Conservation (phyloP, 139 green algal genomes). For the Chlamydomonas eustigma region DNA sequence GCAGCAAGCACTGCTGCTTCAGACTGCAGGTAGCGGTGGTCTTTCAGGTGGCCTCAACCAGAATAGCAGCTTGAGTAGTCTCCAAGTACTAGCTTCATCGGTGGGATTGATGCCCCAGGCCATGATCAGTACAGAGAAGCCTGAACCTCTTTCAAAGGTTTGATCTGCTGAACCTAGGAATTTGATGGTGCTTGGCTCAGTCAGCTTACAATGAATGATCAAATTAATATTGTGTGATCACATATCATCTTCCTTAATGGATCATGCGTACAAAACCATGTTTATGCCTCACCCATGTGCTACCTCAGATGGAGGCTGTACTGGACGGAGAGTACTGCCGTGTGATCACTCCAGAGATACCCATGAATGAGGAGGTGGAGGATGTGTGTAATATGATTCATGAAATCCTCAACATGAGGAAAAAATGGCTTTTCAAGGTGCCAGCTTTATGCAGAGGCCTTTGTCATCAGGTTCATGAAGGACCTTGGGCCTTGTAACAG, state of each 20-base stretch:
- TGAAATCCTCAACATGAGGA: constrained; percentile 77
- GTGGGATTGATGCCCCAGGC: background rate
- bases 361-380: constrained; percentile 52
- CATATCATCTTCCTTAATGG: no score
- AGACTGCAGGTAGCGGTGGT: no score
- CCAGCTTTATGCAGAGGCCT: background rate
- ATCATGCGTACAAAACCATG: no score
- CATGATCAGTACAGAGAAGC: background rate
- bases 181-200: no score
- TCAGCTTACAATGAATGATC: no score
- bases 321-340: constrained; percentile 50
- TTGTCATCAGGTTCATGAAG: background rate
- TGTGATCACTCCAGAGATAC: constrained; percentile 53
- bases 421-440: constrained; percentile 84
- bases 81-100: background rate
- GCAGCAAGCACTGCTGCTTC: no score
- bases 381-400: constrained; percentile 77
- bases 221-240: no score
- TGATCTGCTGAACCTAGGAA: no score
- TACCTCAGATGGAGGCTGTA: background rate
- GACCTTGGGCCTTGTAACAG: background rate
- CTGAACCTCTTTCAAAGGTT: background rate
- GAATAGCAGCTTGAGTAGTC: background rate
- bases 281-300: no score
- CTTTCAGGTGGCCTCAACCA: no score